Evolutionary conservation across 768 basidiomycete genomes (phyloP).

Genomic region (Terana coerulea): DNA sequence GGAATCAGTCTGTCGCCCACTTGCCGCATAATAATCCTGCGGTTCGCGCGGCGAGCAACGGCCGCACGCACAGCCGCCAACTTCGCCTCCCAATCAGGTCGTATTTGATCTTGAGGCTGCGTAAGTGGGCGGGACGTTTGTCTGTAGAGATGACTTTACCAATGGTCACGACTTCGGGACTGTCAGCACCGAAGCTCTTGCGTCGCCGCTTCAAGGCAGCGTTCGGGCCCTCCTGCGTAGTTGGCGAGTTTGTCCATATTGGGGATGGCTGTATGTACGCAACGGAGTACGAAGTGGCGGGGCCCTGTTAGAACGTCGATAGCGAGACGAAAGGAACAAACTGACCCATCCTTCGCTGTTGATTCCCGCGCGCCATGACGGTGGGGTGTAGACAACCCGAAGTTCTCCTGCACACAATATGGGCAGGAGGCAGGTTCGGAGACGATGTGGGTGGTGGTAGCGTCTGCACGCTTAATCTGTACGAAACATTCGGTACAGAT

Average conservation of each 20-base stretch:
- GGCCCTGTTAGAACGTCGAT: background rate
- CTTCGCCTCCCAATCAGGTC: slow-evolving; percentile 98
- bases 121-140: slow-evolving; percentile 1
- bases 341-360: slow-evolving; percentile 69
- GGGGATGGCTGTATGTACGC: slow-evolving; percentile 32
- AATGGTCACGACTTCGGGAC: slow-evolving; percentile 87
- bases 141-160: slow-evolving; percentile 42
- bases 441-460: slow-evolving; percentile 90
- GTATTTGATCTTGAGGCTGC: slow-evolving; percentile 74
- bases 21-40: slow-evolving; percentile 97
- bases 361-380: slow-evolving; percentile 76
- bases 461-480: slow-evolving; percentile 95
- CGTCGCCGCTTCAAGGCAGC: slow-evolving; percentile 58
- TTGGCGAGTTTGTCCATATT: slow-evolving; percentile 34
- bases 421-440: slow-evolving; percentile 97
- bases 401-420: slow-evolving; percentile 96
- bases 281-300: slow-evolving; percentile 4
- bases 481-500: slow-evolving; percentile 99
- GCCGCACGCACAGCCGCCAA: slow-evolving; percentile 90
- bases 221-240: slow-evolving; percentile 3
- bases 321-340: slow-evolving; percentile 15
- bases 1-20: slow-evolving; percentile 97
- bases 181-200: slow-evolving; percentile 85
- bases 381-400: slow-evolving; percentile 89
- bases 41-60: slow-evolving; percentile 92